Evolutionary conservation across 2,329 filamentous ascomycete species (phyloP), one percentile per base, ranked within the genome.

Genomic region (Clarireedia paspali): DNA sequence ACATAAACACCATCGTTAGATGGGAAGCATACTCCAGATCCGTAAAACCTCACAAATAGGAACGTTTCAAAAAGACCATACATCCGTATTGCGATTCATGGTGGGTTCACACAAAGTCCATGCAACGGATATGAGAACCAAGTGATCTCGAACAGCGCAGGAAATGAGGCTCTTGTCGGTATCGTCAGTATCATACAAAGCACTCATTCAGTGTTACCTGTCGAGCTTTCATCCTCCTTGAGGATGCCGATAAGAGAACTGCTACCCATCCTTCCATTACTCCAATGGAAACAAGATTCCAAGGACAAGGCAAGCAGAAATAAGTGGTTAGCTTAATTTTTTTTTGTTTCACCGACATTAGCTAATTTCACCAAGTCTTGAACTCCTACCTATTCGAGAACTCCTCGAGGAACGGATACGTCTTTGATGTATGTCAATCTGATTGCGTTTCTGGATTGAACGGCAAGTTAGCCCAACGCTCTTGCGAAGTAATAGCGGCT

Each of bases 361-460:
- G 40, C 14, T 44, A 7, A 44, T 44, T 23, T 24, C 17, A 44
- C 23, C 17, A 9, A 44, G 17, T 17, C 9, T 23, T 44, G 15
- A 44, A n/a, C 17, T 24, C 40, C 17, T 44, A 44, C 40, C 40
- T 44, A 17, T 44, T 20, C 40, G 17, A 17, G 23, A 17, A 23
- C 9, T 20, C 17, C 4, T 23, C 9, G 23, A 44, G 6, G 17
- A 5, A 23, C 23, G 6, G 2, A 9, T 20, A 20, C 12, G 23
- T 44, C 17, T 44, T 44, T 20, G 40, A 44, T 44, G 60, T 45
- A 24, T 30, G 26, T 47, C 44, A 47, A 47, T 47, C 23, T 47
- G 44, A 26, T 26, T 34, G 30, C 7, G 9, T 47, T 45, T 47
- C 44, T 47, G 24, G 23, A 47, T 47, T 14, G 6, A 24, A 27